Evolutionary conservation across 179 eudicot species (phyloP).

Genomic region (Drosera spatulata): DNA sequence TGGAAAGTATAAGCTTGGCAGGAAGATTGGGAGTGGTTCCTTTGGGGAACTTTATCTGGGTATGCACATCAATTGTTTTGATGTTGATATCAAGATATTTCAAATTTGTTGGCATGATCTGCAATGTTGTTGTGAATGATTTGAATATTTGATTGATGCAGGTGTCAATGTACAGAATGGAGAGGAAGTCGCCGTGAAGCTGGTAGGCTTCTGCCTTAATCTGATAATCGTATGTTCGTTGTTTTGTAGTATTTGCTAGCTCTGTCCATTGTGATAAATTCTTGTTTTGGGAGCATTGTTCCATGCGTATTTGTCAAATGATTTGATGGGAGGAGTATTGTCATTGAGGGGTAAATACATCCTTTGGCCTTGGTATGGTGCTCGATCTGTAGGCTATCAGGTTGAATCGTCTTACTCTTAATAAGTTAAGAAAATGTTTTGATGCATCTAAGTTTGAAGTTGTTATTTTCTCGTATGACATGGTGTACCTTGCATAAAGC

Average conservation of each 20-base stretch:
- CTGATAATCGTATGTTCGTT: background rate
- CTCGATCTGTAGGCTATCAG: no score
- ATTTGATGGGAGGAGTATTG: no score
- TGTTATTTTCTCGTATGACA: no score
- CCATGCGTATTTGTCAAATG: no score
- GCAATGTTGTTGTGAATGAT: background rate
- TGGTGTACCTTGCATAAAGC: no score
- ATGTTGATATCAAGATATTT: background rate
- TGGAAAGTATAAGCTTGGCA: conserved; percentile 68
- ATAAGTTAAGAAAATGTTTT: no score
- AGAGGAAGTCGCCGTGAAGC: conserved; percentile 37
- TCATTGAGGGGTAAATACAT: no score
- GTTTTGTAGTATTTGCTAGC: background rate
- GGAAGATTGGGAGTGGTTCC: conserved; percentile 89
- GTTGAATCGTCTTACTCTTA: no score
- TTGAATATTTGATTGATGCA: conserved; percentile 8
- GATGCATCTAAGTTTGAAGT: no score
- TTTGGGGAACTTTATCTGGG: conserved; percentile 90
- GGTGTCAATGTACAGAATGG: conserved; percentile 28
- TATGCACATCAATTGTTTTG: conserved; percentile 11
- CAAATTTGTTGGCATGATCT: background rate
- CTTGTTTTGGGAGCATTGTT: no score
- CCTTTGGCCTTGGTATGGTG: no score
- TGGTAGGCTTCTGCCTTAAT: conserved; percentile 14
- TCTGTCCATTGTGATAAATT: no score